These are phyloP conservation scores for Nemania abortiva DNA, from an alignment of 2,329 filamentous ascomycete species.

Conservation along the genomic window DNA sequence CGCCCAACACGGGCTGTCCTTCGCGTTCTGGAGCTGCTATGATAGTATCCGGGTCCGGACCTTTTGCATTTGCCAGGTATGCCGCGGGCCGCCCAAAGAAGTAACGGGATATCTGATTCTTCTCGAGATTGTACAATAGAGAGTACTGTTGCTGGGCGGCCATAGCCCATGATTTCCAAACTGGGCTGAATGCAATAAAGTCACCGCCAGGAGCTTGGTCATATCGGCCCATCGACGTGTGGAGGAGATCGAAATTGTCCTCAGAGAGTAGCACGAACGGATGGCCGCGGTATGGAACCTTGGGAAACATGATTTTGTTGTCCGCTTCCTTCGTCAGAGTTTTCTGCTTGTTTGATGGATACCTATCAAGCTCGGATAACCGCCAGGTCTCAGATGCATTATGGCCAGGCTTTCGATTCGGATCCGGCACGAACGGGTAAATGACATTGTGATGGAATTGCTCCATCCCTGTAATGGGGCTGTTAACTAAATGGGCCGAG, in stretches of 20 bases:
- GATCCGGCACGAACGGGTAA: slow-evolving; percentile 66
- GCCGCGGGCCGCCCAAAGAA: slow-evolving; percentile 56
- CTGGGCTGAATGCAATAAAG: slow-evolving; percentile 56
- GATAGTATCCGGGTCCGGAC: slow-evolving; percentile 30
- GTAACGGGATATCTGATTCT: slow-evolving; percentile 59
- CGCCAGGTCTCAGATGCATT: slow-evolving; percentile 55
- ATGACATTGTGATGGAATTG: slow-evolving; percentile 66
- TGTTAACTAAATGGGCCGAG: slow-evolving; percentile 69
- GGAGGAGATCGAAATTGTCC: slow-evolving; percentile 58
- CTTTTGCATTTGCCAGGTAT: slow-evolving; percentile 44
- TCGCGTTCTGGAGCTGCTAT: slow-evolving; percentile 16
- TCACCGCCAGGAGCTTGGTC: slow-evolving; percentile 50
- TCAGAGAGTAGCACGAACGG: slow-evolving; percentile 63
- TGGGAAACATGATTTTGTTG: slow-evolving; percentile 52
- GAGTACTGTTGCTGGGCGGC: slow-evolving; percentile 62
- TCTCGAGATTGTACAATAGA: slow-evolving; percentile 64
- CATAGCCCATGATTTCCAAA: slow-evolving; percentile 63
- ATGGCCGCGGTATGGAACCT: slow-evolving; percentile 57
- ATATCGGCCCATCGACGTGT: slow-evolving; percentile 63
- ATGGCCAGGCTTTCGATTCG: slow-evolving; percentile 44
- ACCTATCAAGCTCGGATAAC: slow-evolving; percentile 49
- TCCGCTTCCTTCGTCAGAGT: slow-evolving; percentile 40
- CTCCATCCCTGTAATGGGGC: slow-evolving; percentile 65
- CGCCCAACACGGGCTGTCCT: slow-evolving; percentile 39
- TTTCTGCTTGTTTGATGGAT: slow-evolving; percentile 39